Base-by-base conservation (phyloP, 2,329 filamentous ascomycete species). In the Aureobasidium namibiae region DNA sequence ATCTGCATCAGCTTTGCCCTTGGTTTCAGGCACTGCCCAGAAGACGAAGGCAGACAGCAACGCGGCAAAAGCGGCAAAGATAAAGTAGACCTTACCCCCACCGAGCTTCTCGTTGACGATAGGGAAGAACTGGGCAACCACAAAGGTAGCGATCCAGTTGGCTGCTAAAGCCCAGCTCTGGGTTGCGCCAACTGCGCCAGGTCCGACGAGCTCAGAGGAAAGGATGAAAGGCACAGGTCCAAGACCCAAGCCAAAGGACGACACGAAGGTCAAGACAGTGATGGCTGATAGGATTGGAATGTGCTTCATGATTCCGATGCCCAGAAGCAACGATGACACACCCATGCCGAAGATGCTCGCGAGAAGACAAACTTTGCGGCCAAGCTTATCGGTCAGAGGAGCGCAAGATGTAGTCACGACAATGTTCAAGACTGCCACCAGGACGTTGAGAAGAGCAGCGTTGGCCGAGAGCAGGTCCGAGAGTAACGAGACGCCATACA, bases 221-320 rank as follows among this genome's bases (percentile, higher is more conserved):
- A 99, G 80, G 65, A 97, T 95, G 72, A 97, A 99, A 0, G 94
- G 94, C 0, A 99, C 90, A 0, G 94, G 94, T 0, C 94, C 94
- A 0, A 99, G 81, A 0, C 94, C 94, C 14, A 96, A 82, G 0
- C 89, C 94, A 66, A 96, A 99, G 68, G 88, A 90, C 4, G 84
- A 87, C 2, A 97, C 94, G 67, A 97, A 99, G 26, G 87, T 75
- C 11, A 96, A 78, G 0, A 95, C 91, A 0, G 90, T 84, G 0
- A 95, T 69, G 0, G 90, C 92, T 0, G 90, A 95, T 13, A 96
- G 75, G 2, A 89, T 74, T 67, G 92, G 87, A 65, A 88, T 74
- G 26, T 82, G 81, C 63, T 84, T 83, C 49, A 87, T 80, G 61
- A 99, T 95, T 2, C 90, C 90, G 5, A 95, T 71, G 0, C 89